Base-by-base conservation (phyloP, 2,329 filamentous ascomycete species). In the Botrytis porri region DNA sequence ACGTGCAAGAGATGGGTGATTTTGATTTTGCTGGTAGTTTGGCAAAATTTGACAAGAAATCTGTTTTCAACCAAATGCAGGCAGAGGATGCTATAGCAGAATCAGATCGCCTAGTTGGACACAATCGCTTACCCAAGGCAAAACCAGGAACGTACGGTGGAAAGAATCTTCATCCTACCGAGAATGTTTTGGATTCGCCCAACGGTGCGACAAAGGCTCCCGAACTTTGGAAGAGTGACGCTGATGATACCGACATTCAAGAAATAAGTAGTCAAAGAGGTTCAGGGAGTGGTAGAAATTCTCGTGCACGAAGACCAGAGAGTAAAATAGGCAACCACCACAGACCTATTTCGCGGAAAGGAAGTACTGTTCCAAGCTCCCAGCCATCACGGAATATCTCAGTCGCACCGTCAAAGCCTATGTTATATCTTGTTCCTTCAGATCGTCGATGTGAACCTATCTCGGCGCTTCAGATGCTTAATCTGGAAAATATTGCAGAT, bases 1-100 rank as follows among this genome's bases (percentile, higher is more conserved):
- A 98, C 80, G 93, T 96, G 35, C 93, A 95, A 82, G 95, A 97
- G 80, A 88, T 96, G 85, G 93, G 93, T 18, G 96, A 98, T 75
- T 98, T 98, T 78, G 95, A 98, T 82, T 98, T 98, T 79, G 91
- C 93, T 78, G 90, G 90, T 71, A 94, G 94, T 76, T 86, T 98
- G 45, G 95, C 93, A 64, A 97, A 97, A 80, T 98, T 98, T 78
- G 95, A 98, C 84, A 98, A 98, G 84, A 89, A 92, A 72, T 91
- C 90, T 1, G 89, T 98, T 14, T 99, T 99, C 80, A 92, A 95
- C 76, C 92, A 98, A 82, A 96, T 98, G 82, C 88, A 93, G 74
- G 93, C 93, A 77, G 93, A 97, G 73, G 95, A 98, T 78, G 91
- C 89, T 43, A 90, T 95, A 14, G 93, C 95, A n/a, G 95, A 97